Percentiles rank a stretch among this genome's conserved stretches.
Conservation (phyloP, 108 stramenopile genomes). For the Pseudonitzschia delicatissima region DNA sequence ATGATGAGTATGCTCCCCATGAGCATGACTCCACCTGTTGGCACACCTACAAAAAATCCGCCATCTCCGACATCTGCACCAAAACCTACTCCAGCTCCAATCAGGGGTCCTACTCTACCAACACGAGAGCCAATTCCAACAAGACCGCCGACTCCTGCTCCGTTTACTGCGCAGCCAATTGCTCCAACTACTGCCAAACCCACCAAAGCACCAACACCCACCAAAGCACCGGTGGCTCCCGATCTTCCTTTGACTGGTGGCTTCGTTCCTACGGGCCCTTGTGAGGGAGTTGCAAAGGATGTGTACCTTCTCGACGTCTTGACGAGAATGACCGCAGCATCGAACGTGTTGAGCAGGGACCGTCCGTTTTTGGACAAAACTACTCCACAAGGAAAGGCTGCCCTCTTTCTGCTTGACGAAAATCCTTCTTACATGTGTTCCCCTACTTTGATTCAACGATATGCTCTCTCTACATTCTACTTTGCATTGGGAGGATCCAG, state of each 20-base stretch:
- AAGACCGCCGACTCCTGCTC: neutral
- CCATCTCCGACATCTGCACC: neutral
- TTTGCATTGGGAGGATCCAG: conserved; percentile 38
- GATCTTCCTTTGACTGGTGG: neutral
- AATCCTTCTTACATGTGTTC: conserved; percentile 8
- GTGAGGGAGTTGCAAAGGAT: neutral
- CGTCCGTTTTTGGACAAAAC: conserved; percentile 10
- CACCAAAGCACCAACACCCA: neutral
- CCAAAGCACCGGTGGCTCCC: neutral
- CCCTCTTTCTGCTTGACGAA: conserved; percentile 15
- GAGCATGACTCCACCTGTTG: conserved; percentile 14
- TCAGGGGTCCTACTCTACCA: neutral
- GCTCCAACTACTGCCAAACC: neutral
- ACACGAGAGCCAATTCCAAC: conserved; percentile 14
- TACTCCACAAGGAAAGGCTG: conserved; percentile 26
- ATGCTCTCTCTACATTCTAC: conserved; percentile 40
- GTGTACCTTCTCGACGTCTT: conserved; percentile 4
- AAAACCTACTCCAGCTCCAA: conserved; percentile 14
- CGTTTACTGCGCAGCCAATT: neutral
- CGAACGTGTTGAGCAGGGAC: too few relatives aligned
- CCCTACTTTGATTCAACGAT: conserved; percentile 35
- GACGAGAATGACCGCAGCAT: conserved; percentile 12
- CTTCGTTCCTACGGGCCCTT: neutral
- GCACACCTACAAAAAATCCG: neutral
- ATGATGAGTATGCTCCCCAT: conserved; percentile 17